Base-by-base conservation (phyloP, 371 early-diverging fungal genomes). In the Haplosporangium sp. region DNA sequence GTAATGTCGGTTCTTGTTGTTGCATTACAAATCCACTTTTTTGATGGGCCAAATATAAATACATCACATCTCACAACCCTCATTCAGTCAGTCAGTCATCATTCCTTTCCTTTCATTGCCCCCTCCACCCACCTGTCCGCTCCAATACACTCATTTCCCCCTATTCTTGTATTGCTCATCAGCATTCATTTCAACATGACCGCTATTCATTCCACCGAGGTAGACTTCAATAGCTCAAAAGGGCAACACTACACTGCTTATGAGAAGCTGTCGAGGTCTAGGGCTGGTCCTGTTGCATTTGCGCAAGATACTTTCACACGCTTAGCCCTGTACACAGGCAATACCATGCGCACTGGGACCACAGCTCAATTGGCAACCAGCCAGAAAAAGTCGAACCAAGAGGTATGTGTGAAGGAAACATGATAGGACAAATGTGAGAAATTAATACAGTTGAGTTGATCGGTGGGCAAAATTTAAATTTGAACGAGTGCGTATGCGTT, bases 281-380 rank as follows among this genome's bases (percentile, higher is more conserved):
- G 59, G 13, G 50, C 57, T 4, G 48, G 18, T 9, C 62, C 64
- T 1, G 74, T 64, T 7, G 51, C 63, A 0, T 63, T 73, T 23
- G 62, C 73, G 6, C 58, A 59, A 36, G 62, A 51, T 18, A 20
- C 16, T n/a, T 85, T 86, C 54, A 67, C 83, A 8, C 80, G 83
- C 16, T 23, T 88, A 41, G 82, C 83, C 1, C 64, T 88, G 5
- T 86, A 82, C 67, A 86, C 89, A 6, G 89, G 86, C 13, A 88
- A 88, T 67, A 84, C 85, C 6, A 85, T 88, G 83, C 82, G 81
- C 29, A 85, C 84, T 6, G 82, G 85, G 12, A 81, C 83, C 13
- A 81, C 83, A 5, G 80, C 81, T 29, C 65, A 67, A 62, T 54
- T 60, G 47, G 69, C 83, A 61, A 59, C 65, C 11, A 55, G 80